These are phyloP conservation scores for Aureobasidium sp. DNA, from an alignment of 2,329 filamentous ascomycete genomes.

Conservation along the genomic window DNA sequence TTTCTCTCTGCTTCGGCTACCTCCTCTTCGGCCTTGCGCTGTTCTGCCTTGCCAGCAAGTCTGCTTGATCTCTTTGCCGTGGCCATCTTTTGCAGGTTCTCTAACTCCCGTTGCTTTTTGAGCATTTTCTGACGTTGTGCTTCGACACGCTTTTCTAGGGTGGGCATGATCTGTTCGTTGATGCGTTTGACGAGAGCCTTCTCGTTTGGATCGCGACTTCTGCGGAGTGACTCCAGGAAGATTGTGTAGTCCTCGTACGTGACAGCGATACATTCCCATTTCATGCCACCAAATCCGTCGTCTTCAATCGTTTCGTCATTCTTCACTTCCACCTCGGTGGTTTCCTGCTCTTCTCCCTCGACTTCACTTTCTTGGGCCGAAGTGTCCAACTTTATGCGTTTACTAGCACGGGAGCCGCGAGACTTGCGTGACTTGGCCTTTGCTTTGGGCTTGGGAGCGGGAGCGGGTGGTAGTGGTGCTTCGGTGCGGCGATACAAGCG, in stretches of 20 bases:
- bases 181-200: slow-evolving; percentile 66
- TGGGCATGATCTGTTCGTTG: slow-evolving; percentile 69
- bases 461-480: slow-evolving; percentile 50
- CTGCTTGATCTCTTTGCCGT: slow-evolving; percentile 89
- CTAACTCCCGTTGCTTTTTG: slow-evolving; percentile 71
- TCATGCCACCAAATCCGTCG: slow-evolving; percentile 61
- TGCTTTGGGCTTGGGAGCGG: slow-evolving; percentile 44
- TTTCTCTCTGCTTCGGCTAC: slow-evolving; percentile 62
- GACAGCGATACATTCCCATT: slow-evolving; percentile 87
- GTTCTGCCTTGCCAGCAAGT: slow-evolving; percentile 73
- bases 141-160: slow-evolving; percentile 69
- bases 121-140: slow-evolving; percentile 60
- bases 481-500: slow-evolving; percentile 85
- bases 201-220: slow-evolving; percentile 76
- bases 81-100: slow-evolving; percentile 79
- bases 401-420: slow-evolving; percentile 54
- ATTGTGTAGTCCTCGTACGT: slow-evolving; percentile 66
- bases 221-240: slow-evolving; percentile 63
- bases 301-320: slow-evolving; percentile 26
- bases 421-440: slow-evolving; percentile 44
- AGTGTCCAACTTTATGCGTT: slow-evolving; percentile 54
- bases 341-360: slow-evolving; percentile 32
- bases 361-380: slow-evolving; percentile 34
- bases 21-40: slow-evolving; percentile 65
- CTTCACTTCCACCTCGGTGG: slow-evolving; percentile 19